Evolutionary conservation across 176 grass and related monocot genomes (phyloP).

Genomic region (Aegilops bicornis): DNA sequence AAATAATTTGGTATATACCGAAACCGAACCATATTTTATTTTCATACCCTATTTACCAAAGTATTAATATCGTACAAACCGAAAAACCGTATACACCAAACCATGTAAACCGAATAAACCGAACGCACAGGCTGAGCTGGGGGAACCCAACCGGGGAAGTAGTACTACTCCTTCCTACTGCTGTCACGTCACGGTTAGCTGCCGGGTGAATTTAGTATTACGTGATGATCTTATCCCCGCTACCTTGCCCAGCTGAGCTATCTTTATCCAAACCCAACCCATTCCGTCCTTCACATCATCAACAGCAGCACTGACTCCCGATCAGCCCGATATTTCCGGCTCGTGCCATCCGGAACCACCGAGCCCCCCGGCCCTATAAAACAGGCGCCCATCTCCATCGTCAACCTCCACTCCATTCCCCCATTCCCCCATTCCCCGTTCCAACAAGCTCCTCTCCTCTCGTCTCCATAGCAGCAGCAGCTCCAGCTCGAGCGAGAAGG

Average conservation of each 20-base stretch:
- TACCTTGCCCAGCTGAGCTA: neutral
- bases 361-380: conserved; percentile 28
- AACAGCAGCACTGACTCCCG: neutral
- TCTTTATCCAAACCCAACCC: conserved; percentile 5
- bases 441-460: no score
- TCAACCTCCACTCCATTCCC: conserved; percentile 35
- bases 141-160: neutral
- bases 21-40: no score
- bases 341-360: neutral
- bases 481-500: neutral
- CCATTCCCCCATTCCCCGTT: no score
- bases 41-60: no score
- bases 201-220: neutral
- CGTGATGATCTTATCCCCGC: conserved; percentile 48
- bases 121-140: no score
- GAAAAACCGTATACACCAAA: no score
- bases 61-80: no score
- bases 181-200: neutral
- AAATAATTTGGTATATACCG: no score
- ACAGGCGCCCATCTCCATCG: neutral
- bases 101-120: no score
- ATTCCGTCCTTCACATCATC: neutral
- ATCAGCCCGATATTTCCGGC: neutral
- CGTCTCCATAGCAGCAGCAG: neutral
- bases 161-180: neutral